Base-by-base conservation (phyloP, 768 basidiomycete genomes). In the Leccinum obscurum region DNA sequence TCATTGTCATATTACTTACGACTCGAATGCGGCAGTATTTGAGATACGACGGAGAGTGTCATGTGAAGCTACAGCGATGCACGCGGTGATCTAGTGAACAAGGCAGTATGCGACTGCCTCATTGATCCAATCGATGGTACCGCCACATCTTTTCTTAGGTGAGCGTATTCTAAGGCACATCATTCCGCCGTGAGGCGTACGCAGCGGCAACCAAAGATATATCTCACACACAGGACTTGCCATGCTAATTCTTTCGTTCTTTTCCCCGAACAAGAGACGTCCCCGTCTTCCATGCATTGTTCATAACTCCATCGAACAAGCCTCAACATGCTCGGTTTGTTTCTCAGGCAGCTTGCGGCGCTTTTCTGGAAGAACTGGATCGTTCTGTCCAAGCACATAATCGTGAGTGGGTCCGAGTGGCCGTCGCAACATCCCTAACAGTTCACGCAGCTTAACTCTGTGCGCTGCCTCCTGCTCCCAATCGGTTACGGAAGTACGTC, bases 281-380 rank as follows among this genome's bases (percentile, higher is more conserved):
- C n/a, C 28, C 26, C 4, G 32, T 14, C 57, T 13, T 17, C 22
- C 8, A 57, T 54, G 53, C 52, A 3, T 34, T 14, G 39, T 41
- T 11, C 35, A 14, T 58, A 64, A 52, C 10, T 48, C 39, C 51
- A 48, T n/a, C 57, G 8, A 32, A 44, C 8, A 60, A 41, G 17
- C 13, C 44, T 30, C 17, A 11, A 51, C 34, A 76, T 75, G 71
- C 37, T 26, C 1, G 61, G 61, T 58, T 71, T 86, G 37, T 87
- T 89, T 69, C 82, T 83, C 77, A 78, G 81, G 34, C 89, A 90
- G 74, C 80, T 87, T 57, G 71, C 73, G 4, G 84, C 82, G 2
- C 72, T 90, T 22, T 80, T 83, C 57, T 81, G 84, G 82, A 90
- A 90, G 77, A 90, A 90, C 64, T 88, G 85, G 86, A 88, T 90